Base-by-base conservation (phyloP, 2,329 filamentous ascomycete genomes). In the Hypoxylon sp. region DNA sequence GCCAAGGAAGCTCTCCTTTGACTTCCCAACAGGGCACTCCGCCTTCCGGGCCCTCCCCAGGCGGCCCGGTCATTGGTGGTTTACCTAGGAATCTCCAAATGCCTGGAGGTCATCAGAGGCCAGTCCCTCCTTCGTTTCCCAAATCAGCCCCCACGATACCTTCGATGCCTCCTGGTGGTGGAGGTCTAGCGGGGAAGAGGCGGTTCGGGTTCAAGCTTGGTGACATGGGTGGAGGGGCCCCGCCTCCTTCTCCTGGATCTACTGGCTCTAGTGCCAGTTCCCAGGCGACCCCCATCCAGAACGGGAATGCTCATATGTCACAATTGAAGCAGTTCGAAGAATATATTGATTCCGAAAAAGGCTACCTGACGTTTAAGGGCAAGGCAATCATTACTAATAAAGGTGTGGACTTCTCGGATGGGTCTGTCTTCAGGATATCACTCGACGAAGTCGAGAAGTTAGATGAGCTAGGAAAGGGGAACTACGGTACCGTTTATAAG, bases 401-500 rank as follows among this genome's bases (percentile, higher is more conserved):
- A 14, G 96, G 96, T 26, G 94, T 99, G 69, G 92, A 98, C 77
- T 99, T 99, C 77, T 91, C 92, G 24, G 94, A 92, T 64, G 96
- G 96, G 2, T 92, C 91, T 59, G 94, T 90, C 17, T 98, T 99
- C 81, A 94, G 87, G 76, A 98, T 99, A 77, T 98, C 95, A 3
- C 85, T 99, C 46, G 95, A 99, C 77, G 77, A 99, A 79, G 92
- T 99, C 5, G 94, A 98, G 75, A 95, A 93, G 1, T 79, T 98
- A 64, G 94, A 95, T 69, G 96, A 99, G 82, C 84, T 99, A 11
- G 96, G 96, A 51, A 99, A 98, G 81, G 96, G 96, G 44, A 99
- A 99, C 79, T 99, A 99, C 76, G 96, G 96, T 67, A 98, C 95
- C 1, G 96, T 99, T 3, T 98, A 97, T 86, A 98, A 96, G 80